These are phyloP conservation scores for Cordia subcordata DNA, from an alignment of 257 asterid species.

Conservation along the genomic window DNA sequence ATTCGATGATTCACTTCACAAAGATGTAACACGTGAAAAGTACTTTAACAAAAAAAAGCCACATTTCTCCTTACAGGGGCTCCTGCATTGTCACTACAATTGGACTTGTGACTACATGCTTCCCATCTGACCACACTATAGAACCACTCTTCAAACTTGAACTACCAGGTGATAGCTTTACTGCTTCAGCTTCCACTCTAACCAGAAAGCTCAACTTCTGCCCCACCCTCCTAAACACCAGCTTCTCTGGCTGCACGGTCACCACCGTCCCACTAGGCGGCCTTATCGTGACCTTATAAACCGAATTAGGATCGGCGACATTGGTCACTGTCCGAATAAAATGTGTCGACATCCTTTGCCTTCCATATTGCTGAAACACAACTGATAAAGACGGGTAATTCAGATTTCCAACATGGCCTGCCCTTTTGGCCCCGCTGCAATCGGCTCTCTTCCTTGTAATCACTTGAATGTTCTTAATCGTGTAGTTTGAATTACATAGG, in stretches of 20 bases:
- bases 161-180: constrained; percentile 62
- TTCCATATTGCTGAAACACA: constrained; percentile 63
- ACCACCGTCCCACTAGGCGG: constrained; percentile 47
- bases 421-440: constrained; percentile 63
- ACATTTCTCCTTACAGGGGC: constrained; percentile 22
- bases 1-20: too few species aligned
- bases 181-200: constrained; percentile 47
- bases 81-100: constrained; percentile 75
- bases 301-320: constrained; percentile 55
- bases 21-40: neutral
- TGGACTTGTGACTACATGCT: constrained; percentile 60
- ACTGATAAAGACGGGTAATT: constrained; percentile 77
- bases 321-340: constrained; percentile 70
- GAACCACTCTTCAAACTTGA: constrained; percentile 68
- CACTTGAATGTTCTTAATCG: constrained; percentile 44
- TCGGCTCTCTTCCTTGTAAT: constrained; percentile 49
- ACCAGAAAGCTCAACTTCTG: constrained; percentile 77
- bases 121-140: constrained; percentile 77
- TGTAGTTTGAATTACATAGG: constrained; percentile 74
- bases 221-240: constrained; percentile 67
- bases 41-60: neutral
- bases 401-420: constrained; percentile 74
- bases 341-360: constrained; percentile 67
- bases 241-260: constrained; percentile 65
- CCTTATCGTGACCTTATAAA: constrained; percentile 44